Conservation (phyloP, 352 stramenopile species). For the Pythium rishiriense region DNA sequence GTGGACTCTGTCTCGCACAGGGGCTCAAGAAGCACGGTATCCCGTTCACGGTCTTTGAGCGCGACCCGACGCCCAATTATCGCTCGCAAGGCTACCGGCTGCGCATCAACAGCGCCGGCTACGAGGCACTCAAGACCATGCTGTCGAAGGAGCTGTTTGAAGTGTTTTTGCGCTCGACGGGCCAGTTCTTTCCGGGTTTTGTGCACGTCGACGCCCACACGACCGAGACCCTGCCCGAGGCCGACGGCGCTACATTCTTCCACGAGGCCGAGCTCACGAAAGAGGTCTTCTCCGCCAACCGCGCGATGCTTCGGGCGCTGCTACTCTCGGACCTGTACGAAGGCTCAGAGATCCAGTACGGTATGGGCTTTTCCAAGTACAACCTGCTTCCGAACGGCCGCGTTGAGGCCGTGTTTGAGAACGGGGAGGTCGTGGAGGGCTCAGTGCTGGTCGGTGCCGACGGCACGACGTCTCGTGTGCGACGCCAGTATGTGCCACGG, state of each 20-base stretch:
- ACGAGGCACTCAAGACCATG: conserved; percentile 54
- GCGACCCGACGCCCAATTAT: conserved; percentile 61
- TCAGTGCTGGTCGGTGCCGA: conserved; percentile 57
- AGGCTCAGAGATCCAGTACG: conserved; percentile 47
- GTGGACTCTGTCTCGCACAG: conserved; percentile 58
- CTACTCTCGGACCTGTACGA: conserved; percentile 52
- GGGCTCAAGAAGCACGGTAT: conserved; percentile 59
- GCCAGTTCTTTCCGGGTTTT: conserved; percentile 51
- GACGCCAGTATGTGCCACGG: conserved; percentile 53
- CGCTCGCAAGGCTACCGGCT: conserved; percentile 60
- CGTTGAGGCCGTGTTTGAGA: conserved; percentile 59
- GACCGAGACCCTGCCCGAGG: conserved; percentile 1
- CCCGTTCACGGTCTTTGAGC: conserved; percentile 66
- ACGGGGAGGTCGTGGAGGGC: conserved; percentile 42
- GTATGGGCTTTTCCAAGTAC: conserved; percentile 58
- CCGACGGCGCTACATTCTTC: conserved; percentile 8
- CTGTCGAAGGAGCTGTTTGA: conserved; percentile 51
- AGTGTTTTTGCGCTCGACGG: conserved; percentile 52
- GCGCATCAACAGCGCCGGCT: conserved; percentile 59
- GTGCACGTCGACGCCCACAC: conserved; percentile 51
- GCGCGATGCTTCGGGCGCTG: conserved; percentile 30
- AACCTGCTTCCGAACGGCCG: conserved; percentile 42
- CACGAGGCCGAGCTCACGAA: conserved; percentile 8
- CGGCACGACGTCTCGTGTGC: conserved; percentile 59
- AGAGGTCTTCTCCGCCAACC: conserved; percentile 30